Evolutionary conservation across 2,329 filamentous ascomycete species (phyloP).

Genomic region (Mollisia scopiformis): DNA sequence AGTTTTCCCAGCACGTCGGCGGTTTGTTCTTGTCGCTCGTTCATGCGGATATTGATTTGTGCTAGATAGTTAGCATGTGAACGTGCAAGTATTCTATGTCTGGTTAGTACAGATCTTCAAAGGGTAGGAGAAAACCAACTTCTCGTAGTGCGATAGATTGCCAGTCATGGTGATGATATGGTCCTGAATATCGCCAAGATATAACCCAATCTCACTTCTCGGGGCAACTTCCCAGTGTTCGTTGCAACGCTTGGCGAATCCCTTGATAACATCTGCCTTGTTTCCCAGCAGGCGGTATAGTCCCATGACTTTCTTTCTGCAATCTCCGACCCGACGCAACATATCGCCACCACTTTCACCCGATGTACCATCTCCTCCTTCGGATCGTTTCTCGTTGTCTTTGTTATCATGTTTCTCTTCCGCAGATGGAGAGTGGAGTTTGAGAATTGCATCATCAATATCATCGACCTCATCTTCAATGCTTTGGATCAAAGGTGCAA

Average conservation of each 20-base stretch:
- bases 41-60: constrained; percentile 99
- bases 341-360: constrained; percentile 71
- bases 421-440: constrained; percentile 66
- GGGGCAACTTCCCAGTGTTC: constrained; percentile 98
- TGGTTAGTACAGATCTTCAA: constrained; percentile 12
- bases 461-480: constrained; percentile 98
- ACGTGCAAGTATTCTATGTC: constrained; percentile 76
- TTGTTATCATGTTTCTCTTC: constrained; percentile 47
- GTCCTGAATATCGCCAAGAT: constrained; percentile 97
- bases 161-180: constrained; percentile 99
- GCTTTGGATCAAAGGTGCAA: constrained; percentile 85
- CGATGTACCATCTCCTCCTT: constrained; percentile 41
- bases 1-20: constrained; percentile 93
- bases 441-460: constrained; percentile 89
- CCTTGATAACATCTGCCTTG: constrained; percentile 99
- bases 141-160: constrained; percentile 94
- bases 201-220: constrained; percentile 93
- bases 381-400: constrained; percentile 49
- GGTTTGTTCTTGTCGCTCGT: constrained; percentile 94
- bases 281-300: constrained; percentile 91
- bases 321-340: constrained; percentile 89
- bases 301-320: constrained; percentile 96
- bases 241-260: constrained; percentile 97
- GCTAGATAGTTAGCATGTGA: constrained; percentile 98
- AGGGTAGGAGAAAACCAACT: constrained; percentile 56